Percentiles rank a stretch among this genome's conserved stretches.
Conservation (phyloP, 129 eudicot genomes). For the Solidago caesia region DNA sequence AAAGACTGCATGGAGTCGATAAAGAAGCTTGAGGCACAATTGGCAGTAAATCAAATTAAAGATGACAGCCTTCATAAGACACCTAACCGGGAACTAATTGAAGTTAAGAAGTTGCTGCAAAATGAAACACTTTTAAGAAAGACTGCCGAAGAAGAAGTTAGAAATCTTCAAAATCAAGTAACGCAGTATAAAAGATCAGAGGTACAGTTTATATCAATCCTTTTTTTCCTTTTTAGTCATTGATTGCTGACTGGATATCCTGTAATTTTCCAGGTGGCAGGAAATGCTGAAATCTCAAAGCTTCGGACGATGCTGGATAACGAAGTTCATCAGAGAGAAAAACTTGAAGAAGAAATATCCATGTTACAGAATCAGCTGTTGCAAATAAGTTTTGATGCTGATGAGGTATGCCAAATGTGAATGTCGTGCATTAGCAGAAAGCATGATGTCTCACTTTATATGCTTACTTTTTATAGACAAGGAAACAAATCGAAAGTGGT, state of each 20-base stretch:
- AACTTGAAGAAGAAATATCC: constrained; percentile 79
- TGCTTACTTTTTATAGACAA: constrained; percentile 48
- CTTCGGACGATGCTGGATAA: constrained; percentile 72
- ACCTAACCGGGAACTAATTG: constrained; percentile 52
- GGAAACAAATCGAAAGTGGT: constrained; percentile 70
- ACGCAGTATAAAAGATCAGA: constrained; percentile 61
- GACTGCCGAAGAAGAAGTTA: constrained; percentile 70
- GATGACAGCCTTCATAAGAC: constrained; percentile 38
- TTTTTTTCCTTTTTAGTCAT: neutral
- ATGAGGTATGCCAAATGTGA: constrained; percentile 52
- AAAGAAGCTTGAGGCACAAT: constrained; percentile 69
- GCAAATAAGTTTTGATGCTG: constrained; percentile 92
- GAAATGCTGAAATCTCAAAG: constrained; percentile 57
- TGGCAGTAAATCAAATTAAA: constrained; percentile 40
- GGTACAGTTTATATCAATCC: constrained; percentile 39
- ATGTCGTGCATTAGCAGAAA: constrained; percentile 1
- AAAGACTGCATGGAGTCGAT: constrained; percentile 59
- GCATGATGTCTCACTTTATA: constrained; percentile 4
- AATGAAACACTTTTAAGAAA: constrained; percentile 56
- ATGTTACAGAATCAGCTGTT: constrained; percentile 61
- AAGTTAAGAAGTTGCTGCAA: constrained; percentile 59
- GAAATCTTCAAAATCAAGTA: constrained; percentile 55
- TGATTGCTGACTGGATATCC: constrained; percentile 22
- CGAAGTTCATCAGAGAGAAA: constrained; percentile 60
- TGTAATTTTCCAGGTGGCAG: constrained; percentile 53